phyloP scores from a whole-genome alignment of 129 eudicot genomes.

The Chrysanthemum makinoi region DNA sequence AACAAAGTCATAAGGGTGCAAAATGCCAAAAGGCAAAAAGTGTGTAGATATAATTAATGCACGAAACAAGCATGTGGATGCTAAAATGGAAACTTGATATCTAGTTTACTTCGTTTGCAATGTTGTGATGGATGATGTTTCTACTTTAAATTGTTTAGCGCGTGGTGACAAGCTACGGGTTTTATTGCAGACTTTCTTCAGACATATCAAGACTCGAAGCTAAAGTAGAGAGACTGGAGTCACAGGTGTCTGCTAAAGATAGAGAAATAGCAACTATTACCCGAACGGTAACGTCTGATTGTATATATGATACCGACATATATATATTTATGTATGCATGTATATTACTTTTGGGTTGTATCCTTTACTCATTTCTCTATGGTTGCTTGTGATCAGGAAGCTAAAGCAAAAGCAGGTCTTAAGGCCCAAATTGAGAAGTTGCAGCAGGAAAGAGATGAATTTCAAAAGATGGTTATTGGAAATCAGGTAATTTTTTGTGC shows the following conservation, averaged over 20 bases:
- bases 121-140: slow-evolving; percentile 12
- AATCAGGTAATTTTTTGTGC: slow-evolving; percentile 56
- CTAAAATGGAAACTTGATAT: background rate
- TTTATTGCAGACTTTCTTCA: slow-evolving; percentile 55
- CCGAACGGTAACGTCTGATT: slow-evolving; percentile 55
- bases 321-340: background rate
- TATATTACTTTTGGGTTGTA: background rate
- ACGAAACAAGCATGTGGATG: slow-evolving; percentile 4
- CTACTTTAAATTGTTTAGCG: background rate
- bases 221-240: slow-evolving; percentile 85
- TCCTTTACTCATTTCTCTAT: background rate
- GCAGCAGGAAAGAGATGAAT: slow-evolving; percentile 98
- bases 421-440: slow-evolving; percentile 89
- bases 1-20: background rate
- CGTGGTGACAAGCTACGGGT: background rate
- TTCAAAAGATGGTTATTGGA: slow-evolving; percentile 93
- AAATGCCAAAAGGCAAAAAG: background rate
- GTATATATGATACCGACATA: slow-evolving; percentile 3
- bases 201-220: slow-evolving; percentile 94
- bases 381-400: slow-evolving; percentile 55
- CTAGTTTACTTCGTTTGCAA: slow-evolving; percentile 13
- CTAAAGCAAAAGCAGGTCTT: slow-evolving; percentile 80
- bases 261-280: slow-evolving; percentile 93
- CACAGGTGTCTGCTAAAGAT: slow-evolving; percentile 75
- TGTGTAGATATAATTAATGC: background rate